A percentile compares a stretch with the other conserved stretches of the same genome.
phyloP scores from a whole-genome alignment of 257 asterid genomes.

The Plantago major region DNA sequence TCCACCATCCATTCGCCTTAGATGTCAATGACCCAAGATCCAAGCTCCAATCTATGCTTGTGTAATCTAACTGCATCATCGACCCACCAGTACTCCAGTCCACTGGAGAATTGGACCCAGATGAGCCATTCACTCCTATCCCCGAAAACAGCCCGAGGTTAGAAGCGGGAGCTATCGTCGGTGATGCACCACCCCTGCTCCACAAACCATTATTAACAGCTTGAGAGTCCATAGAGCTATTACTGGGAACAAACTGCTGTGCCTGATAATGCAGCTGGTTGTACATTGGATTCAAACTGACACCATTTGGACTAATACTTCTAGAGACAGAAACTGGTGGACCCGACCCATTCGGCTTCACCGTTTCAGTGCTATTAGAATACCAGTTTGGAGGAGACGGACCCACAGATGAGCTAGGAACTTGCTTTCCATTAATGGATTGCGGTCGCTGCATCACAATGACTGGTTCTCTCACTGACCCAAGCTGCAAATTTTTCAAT shows the following conservation, averaged over 20 bases:
- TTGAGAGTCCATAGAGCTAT: constrained; percentile 33
- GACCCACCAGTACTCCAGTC: constrained; percentile 58
- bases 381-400: constrained; percentile 57
- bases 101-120: constrained; percentile 45
- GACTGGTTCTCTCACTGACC: constrained; percentile 52
- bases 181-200: constrained; percentile 39
- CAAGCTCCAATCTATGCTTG: constrained; percentile 62
- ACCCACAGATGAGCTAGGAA: constrained; percentile 36
- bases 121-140: constrained; percentile 30
- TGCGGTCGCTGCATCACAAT: constrained; percentile 56
- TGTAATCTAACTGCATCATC: constrained; percentile 40
- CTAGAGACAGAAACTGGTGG: constrained; percentile 33
- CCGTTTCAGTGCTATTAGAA: constrained; percentile 28
- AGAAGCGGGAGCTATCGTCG: constrained; percentile 54
- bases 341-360: constrained; percentile 35
- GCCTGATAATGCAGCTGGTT: constrained; percentile 39
- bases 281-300: constrained; percentile 34
- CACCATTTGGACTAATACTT: constrained; percentile 38
- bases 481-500: constrained; percentile 53
- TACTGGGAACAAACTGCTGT: constrained; percentile 33
- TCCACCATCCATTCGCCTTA: constrained; percentile 40
- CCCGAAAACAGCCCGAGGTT: constrained; percentile 65
- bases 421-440: constrained; percentile 34
- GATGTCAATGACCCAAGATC: constrained; percentile 34
- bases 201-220: constrained; percentile 37